phyloP scores from a whole-genome alignment of 257 asterid species.

The Solanum pinnatisectum region DNA sequence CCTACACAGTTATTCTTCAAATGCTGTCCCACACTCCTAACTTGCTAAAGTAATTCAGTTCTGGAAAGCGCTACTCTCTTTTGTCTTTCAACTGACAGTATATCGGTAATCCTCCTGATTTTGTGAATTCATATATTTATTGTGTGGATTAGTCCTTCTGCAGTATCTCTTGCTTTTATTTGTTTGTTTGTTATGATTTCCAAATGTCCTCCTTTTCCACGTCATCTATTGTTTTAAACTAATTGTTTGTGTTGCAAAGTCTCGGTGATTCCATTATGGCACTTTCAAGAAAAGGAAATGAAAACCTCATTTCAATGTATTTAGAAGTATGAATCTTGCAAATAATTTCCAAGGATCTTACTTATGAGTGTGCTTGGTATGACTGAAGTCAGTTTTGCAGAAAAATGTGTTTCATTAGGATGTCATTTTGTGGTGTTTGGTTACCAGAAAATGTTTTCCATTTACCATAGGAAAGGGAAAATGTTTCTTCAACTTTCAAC shows the following conservation, averaged over 20 bases:
- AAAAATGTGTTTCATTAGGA: neutral
- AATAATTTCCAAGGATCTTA: neutral
- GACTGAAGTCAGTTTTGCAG: neutral
- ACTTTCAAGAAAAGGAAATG: neutral
- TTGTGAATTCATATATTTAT: neutral
- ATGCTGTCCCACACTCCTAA: neutral
- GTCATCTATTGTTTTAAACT: neutral
- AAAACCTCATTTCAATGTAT: neutral
- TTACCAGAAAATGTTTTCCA: neutral
- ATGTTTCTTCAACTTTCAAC: neutral
- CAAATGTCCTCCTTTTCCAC: neutral
- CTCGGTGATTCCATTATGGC: neutral
- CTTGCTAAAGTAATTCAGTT: neutral
- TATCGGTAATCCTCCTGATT: neutral
- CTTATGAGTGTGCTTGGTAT: neutral
- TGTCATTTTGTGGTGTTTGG: neutral
- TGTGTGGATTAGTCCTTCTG: neutral
- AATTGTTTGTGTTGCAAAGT: neutral
- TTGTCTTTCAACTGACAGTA: neutral
- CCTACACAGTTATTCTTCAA: neutral
- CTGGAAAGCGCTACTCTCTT: neutral
- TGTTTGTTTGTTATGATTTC: neutral
- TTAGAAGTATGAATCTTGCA: neutral
- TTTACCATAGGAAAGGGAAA: neutral
- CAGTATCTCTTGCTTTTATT: neutral